These are phyloP conservation scores for Globisporangium parvum DNA, from an alignment of 352 stramenopile species.

Conservation along the genomic window DNA sequence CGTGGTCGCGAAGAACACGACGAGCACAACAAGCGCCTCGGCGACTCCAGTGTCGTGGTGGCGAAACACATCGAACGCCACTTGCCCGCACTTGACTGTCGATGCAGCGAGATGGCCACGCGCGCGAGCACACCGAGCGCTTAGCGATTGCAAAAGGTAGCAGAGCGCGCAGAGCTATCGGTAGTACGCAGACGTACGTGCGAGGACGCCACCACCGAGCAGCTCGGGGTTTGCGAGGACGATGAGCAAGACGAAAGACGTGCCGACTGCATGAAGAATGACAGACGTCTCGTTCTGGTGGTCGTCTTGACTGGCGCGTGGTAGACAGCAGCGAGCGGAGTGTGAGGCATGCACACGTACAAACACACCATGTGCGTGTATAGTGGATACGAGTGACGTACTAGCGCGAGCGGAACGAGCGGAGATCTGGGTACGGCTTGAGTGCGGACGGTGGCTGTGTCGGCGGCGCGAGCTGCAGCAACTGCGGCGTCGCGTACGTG, in stretches of 20 bases:
- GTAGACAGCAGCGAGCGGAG: not conserved
- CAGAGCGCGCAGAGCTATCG: not conserved
- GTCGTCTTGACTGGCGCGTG: constrained; percentile 15
- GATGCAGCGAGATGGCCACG: not conserved
- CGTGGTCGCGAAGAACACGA: constrained; percentile 26
- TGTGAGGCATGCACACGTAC: not conserved
- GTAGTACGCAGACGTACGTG: constrained; percentile 10
- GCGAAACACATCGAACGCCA: constrained; percentile 34
- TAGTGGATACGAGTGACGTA: constrained; percentile 13
- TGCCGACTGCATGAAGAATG: constrained; percentile 35
- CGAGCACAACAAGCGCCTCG: constrained; percentile 24
- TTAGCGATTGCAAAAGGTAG: not conserved
- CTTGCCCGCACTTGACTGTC: constrained; percentile 27
- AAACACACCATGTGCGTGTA: not conserved
- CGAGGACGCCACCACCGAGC: constrained; percentile 20
- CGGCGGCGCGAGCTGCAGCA: constrained; percentile 10
- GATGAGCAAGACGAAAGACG: constrained; percentile 30
- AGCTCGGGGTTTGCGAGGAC: constrained; percentile 32
- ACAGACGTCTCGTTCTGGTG: constrained; percentile 43
- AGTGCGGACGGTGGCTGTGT: constrained; percentile 19
- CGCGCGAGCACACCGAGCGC: not conserved
- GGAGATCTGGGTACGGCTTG: constrained; percentile 37
- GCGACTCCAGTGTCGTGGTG: constrained; percentile 28
- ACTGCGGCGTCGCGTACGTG: constrained; percentile 15
- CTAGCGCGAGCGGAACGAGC: constrained; percentile 41